Base-by-base conservation (phyloP, 1,139 yeast species). In the Candida sanyaensis region DNA sequence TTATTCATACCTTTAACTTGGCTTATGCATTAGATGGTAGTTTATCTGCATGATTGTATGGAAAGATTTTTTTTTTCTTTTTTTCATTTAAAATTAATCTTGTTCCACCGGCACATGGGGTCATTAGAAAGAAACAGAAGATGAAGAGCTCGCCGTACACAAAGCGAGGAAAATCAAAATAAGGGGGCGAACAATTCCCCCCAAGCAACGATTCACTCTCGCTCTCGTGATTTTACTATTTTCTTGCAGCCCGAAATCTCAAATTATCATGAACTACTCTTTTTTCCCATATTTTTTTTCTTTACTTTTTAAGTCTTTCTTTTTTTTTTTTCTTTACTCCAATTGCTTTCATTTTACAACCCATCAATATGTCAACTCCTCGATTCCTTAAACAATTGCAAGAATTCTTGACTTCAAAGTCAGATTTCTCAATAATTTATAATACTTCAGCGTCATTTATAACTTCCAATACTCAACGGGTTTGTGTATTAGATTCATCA, bases 401-500 rank as follows among this genome's bases (percentile, higher is more conserved):
- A 33, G 65, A 64, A 13, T 66, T 66, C 47, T 26, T 65, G 7
- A 47, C 52, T 24, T 68, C 75, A 6, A 53, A 55, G 9, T 47
- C 62, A 9, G 70, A 68, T 42, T 68, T 70, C 51, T 52, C 57
- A 13, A 52, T 69, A 4, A 48, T 69, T 6, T 63, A 65, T 51
- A 52, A 66, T 5, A 47, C 61, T 8, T 49, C 60, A 4, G 32
- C 51, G 4, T 28, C 43, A 12, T 55, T 63, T 33, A 46, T 60
- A 2, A 41, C 50, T 13, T 43, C 54, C 5, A 23, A 37, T 2
- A 58, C 66, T 21, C 51, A 56, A 28, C 52, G 76, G 32, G 54
- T 84, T 11, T 69, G 78, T 31, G 76, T 90, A 1, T 73, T 91
- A 7, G 97, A 91, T 62, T 86, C 96, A 0, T 88, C 96, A 0